Base-by-base conservation (phyloP, 495 filamentous ascomycete species). In the Clavariopsis aquatica region DNA sequence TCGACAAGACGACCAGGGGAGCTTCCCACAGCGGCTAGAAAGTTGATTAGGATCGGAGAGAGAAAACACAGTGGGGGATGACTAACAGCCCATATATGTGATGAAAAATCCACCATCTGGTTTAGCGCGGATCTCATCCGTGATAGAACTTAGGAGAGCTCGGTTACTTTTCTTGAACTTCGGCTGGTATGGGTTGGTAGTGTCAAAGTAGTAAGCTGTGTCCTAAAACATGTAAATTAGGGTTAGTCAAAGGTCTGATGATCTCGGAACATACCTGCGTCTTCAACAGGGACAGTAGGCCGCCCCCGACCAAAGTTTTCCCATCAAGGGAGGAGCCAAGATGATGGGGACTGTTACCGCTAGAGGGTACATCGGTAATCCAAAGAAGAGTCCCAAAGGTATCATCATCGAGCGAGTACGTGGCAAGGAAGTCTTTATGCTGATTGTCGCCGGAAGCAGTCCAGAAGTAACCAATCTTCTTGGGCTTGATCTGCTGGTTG, bases 391-490 rank as follows among this genome's bases (percentile, higher is more conserved):
- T 80, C 20, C 84, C 84, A 63, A 86, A 87, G 20, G 84, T 85
- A 49, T 83, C 82, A 77, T 85, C 83, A 62, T 86, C 84, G 41
- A 86, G 77, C 73, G 79, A 82, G 70, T 83, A 82, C 6, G 83
- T 82, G 4, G 82, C 84, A 27, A 87, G 72, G 72, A 87, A 87
- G 64, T 87, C 84, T 63, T 80, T 81, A 73, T 87, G 83, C 52
- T 78, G 57, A 68, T 85, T 86, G 70, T 87, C 84, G 20, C 79
- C 84, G 13, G 84, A 76, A 31, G 79, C 84, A 56, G 83, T 84
- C 81, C 82, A 87, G 73, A 85, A 86, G 72, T 84, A 86, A 2
- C 83, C 84, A 63, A 87, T 84, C 75, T 86, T 87, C 82, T 86
- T 86, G 41, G 84, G 84, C 74, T 80, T 79, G 64, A 86, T 81